phyloP scores from a whole-genome alignment of 495 filamentous ascomycete species.

The Cryomyces minteri region DNA sequence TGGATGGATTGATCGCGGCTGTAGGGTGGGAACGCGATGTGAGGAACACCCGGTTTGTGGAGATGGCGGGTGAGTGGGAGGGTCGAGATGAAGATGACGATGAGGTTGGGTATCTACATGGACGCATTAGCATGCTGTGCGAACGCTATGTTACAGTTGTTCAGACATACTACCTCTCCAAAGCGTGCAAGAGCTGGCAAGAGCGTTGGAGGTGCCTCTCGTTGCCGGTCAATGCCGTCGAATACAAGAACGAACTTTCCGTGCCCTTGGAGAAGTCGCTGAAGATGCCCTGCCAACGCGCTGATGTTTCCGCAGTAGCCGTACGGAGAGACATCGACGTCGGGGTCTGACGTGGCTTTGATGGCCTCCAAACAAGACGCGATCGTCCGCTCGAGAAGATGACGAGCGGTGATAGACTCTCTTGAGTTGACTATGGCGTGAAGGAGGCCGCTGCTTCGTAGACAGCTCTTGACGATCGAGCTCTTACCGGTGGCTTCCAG shows the following conservation, averaged over 20 bases:
- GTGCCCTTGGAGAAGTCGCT: conserved; percentile 25
- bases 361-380: conserved; percentile 13
- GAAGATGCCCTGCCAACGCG: conserved; percentile 50
- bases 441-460: conserved; percentile 32
- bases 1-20: conserved; percentile 56
- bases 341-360: conserved; percentile 5
- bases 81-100: conserved; percentile 59
- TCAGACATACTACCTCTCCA: conserved; percentile 48
- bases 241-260: conserved; percentile 63
- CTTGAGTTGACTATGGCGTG: conserved; percentile 58
- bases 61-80: conserved; percentile 53
- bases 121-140: neutral
- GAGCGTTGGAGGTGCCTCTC: conserved; percentile 62
- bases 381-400: conserved; percentile 57
- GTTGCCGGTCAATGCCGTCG: conserved; percentile 78
- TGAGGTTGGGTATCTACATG: conserved; percentile 58
- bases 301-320: conserved; percentile 61
- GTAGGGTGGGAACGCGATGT: conserved; percentile 76
- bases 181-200: conserved; percentile 67
- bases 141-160: neutral
- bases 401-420: conserved; percentile 81
- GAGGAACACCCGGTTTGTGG: conserved; percentile 49
- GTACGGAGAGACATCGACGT: conserved; percentile 28
- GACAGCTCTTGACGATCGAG: conserved; percentile 42
- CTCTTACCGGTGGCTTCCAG: conserved; percentile 88